Base-by-base conservation (phyloP, 164 flowering plant species). In the Liriodendron chinense region DNA sequence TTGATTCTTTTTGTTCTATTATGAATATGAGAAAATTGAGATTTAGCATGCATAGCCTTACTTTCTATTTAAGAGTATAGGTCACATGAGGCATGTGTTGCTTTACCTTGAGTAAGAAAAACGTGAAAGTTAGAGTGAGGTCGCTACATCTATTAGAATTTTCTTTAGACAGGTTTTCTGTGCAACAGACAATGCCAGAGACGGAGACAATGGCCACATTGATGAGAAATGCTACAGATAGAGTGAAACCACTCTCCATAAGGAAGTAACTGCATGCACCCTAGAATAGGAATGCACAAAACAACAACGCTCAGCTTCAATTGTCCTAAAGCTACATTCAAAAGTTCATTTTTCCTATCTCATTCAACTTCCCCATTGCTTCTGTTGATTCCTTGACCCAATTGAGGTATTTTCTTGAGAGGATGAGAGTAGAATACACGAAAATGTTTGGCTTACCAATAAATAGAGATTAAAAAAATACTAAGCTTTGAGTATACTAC, bases 371-470 rank as follows among this genome's bases (percentile, higher is more conserved):
- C 6, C 23, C 16, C 47, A 50, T n/a, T n/a, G 53, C 94, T 79
- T 88, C 92, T 97, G 25, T 94, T 91, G 77, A 94, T 84, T 63
- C 96, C 97, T 0, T 80, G 82, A 16, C 85, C 91, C 0, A 94
- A 83, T 1, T 77, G 82, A 7, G 98, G 98, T 43, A 84, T 78
- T 94, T 93, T 50, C 98, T 78, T 0, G 98, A 91, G 6, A 94
- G 88, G n/a, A 94, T 98, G 7, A 94, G 87, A 72, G 94, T 97
- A 2, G 98, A 94, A 69, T 94, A 98, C 50, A 94, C 94, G 74
- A 93, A 94, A 0, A 94, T 88, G 71, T 94, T 94, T 65, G 93
- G 98, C 84, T 95, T 94, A 90, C n/a, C 14, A 49, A 49, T 49
- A 7, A 7, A 7, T 9, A 9, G 18, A 21, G 56, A 13, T 65